Evolutionary conservation across 2,329 filamentous ascomycete genomes (phyloP).

Genomic region (Xylariaceae sp.): DNA sequence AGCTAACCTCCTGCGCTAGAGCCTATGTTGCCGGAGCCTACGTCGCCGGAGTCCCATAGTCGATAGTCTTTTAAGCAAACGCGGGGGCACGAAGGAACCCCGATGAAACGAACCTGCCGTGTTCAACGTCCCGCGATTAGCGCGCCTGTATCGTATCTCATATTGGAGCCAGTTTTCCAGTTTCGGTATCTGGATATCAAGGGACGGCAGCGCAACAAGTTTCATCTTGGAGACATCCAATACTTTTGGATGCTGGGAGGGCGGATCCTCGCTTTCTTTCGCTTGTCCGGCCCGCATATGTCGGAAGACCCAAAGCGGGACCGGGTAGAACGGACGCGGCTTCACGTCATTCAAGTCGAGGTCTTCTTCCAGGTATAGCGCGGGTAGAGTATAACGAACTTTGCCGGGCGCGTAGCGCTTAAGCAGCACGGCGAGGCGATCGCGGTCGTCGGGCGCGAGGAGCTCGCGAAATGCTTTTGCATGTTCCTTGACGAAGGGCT

Average conservation of each 20-base stretch:
- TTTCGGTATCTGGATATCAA: slow-evolving; percentile 54
- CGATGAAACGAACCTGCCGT: slow-evolving; percentile 24
- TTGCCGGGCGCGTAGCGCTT: slow-evolving; percentile 60
- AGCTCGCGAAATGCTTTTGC: slow-evolving; percentile 56
- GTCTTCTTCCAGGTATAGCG: slow-evolving; percentile 54
- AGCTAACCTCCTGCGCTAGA: too few species aligned
- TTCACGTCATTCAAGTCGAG: slow-evolving; percentile 31
- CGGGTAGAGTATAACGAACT: slow-evolving; percentile 61
- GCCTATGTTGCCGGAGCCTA: too few species aligned
- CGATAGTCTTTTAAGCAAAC: not conserved
- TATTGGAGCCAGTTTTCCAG: slow-evolving; percentile 56
- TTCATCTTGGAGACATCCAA: slow-evolving; percentile 40
- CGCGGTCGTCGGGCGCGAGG: slow-evolving; percentile 42
- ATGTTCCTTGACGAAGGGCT: slow-evolving; percentile 52
- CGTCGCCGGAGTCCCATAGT: too few species aligned
- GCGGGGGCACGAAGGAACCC: not conserved
- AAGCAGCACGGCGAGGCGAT: slow-evolving; percentile 50
- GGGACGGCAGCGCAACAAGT: slow-evolving; percentile 59
- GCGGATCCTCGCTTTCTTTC: not conserved
- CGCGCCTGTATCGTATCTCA: slow-evolving; percentile 57
- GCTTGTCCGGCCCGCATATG: not conserved
- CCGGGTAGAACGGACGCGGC: slow-evolving; percentile 29
- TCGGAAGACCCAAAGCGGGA: not conserved
- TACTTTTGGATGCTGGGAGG: slow-evolving; percentile 18
- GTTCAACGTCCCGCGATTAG: slow-evolving; percentile 50